A percentile compares a stretch with the other conserved stretches of the same genome.
These are phyloP conservation scores for Candida boleticola DNA, from an alignment of 805 yeast species.

Conservation along the genomic window DNA sequence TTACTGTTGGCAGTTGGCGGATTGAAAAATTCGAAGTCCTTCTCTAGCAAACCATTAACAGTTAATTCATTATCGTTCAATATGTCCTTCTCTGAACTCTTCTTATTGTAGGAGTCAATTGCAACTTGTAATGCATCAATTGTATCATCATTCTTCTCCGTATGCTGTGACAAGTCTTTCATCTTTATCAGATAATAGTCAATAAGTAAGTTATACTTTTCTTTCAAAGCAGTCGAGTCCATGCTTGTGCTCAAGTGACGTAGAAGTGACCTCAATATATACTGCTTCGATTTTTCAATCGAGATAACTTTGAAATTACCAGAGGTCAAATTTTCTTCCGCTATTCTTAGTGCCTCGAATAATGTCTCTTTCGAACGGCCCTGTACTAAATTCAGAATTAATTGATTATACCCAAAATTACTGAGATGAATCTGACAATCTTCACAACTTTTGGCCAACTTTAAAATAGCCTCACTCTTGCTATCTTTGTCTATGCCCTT, in stretches of 20 bases:
- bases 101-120: constrained; percentile 1
- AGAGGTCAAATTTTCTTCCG: not conserved
- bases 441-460: not conserved
- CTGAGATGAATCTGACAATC: not conserved
- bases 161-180: not conserved
- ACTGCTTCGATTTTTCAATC: constrained; percentile 2
- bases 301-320: not conserved
- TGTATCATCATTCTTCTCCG: not conserved
- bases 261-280: constrained; percentile 1
- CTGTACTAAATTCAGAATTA: not conserved
- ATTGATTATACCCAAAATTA: not conserved
- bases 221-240: not conserved
- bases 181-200: constrained; percentile 1
- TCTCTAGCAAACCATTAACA: not conserved
- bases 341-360: not conserved
- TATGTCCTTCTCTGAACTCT: not conserved
- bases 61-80: not conserved
- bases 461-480: not conserved
- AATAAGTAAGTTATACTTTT: not conserved
- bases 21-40: not conserved
- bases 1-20: not conserved
- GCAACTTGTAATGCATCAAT: not conserved
- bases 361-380: not conserved
- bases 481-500: too few relatives aligned
- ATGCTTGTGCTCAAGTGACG: too few relatives aligned